A percentile compares a stretch with the other conserved stretches of the same genome.
Conservation (phyloP, 2,329 filamentous ascomycete genomes). For the Lachnellula subtilissima region DNA sequence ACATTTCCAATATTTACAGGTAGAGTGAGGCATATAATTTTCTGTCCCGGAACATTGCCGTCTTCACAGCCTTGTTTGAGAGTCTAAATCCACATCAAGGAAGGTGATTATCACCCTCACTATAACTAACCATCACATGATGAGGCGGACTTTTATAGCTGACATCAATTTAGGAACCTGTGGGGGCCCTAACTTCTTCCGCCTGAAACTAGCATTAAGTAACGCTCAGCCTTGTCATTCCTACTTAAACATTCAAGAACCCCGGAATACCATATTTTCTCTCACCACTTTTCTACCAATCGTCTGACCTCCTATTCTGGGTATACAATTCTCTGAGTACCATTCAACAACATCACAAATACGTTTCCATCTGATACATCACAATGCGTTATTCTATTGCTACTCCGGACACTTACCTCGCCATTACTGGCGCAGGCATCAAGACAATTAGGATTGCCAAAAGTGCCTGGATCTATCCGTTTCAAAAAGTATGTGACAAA, state of each 20-base stretch:
- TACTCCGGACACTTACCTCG: constrained; percentile 77
- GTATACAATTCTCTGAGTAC: neutral
- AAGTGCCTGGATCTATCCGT: constrained; percentile 66
- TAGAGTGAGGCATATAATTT: neutral
- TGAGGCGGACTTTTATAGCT: neutral
- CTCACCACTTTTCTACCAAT: neutral
- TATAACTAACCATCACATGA: neutral
- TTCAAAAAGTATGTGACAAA: constrained; percentile 51
- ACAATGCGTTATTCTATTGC: constrained; percentile 63
- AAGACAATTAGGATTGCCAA: constrained; percentile 73
- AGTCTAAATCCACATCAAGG: neutral
- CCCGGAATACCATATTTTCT: too few relatives aligned
- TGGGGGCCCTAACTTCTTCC: neutral
- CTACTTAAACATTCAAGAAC: too few relatives aligned
- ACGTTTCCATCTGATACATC: constrained; percentile 13
- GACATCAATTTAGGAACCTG: neutral
- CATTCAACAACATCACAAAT: too few relatives aligned
- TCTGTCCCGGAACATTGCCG: neutral
- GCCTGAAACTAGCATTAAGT: neutral
- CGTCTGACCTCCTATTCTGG: neutral
- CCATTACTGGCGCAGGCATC: constrained; percentile 76
- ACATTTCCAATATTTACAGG: neutral
- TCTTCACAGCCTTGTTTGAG: neutral
- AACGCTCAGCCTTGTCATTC: too few relatives aligned
- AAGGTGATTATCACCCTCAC: neutral